These are phyloP conservation scores for Collybiopsis confluens DNA, from an alignment of 768 basidiomycete species.

Conservation along the genomic window DNA sequence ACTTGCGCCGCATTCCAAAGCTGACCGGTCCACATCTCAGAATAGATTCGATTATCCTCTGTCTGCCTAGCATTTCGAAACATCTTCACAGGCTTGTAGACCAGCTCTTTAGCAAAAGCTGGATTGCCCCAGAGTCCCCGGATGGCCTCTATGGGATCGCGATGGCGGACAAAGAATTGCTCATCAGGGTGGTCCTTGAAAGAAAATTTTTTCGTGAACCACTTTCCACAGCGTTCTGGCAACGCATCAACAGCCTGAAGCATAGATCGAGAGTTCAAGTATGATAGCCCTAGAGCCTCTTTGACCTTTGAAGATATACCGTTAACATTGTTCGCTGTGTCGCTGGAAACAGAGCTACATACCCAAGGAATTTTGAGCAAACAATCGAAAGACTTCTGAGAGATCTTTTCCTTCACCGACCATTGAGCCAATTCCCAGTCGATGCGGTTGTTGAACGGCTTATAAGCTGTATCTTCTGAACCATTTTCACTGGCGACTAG, in stretches of 20 bases:
- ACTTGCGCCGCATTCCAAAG: neutral
- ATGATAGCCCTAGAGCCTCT: neutral
- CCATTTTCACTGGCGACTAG: too few species aligned
- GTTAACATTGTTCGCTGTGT: neutral
- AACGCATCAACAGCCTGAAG: constrained; percentile 7
- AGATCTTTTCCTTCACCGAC: neutral
- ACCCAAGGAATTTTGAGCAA: neutral
- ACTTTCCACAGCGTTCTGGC: constrained; percentile 5
- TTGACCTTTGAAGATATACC: neutral
- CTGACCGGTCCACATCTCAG: neutral
- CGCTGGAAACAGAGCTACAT: neutral
- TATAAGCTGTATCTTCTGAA: too few species aligned
- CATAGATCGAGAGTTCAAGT: neutral
- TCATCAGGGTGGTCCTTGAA: constrained; percentile 4
- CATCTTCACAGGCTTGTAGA: constrained; percentile 20
- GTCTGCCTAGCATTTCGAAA: neutral
- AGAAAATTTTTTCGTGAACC: neutral
- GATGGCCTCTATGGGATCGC: constrained; percentile 11
- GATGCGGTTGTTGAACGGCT: neutral
- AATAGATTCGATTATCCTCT: neutral
- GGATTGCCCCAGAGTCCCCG: constrained; percentile 5
- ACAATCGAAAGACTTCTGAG: constrained; percentile 1
- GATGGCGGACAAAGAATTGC: constrained; percentile 6
- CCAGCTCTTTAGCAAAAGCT: constrained; percentile 5
- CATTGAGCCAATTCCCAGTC: constrained; percentile 1